Evolutionary conservation across 169 alveolate genomes (phyloP), one percentile per base, ranked within the genome.

Genomic region (Pseudocohnilembus persalinus): DNA sequence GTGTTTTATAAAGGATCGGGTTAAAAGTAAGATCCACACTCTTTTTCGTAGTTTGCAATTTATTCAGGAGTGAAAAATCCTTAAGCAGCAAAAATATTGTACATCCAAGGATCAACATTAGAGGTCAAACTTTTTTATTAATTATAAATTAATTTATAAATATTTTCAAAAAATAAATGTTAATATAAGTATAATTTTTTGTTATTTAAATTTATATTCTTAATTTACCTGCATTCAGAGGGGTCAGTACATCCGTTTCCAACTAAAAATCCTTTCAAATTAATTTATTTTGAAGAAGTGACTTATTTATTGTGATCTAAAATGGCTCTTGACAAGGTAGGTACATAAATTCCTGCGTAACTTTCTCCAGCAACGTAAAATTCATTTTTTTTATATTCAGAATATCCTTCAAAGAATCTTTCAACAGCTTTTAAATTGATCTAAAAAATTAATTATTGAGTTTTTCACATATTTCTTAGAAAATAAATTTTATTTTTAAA

Each of bases 261-360:
- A 64, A 84, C 80, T 82, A 90, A 77, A 73, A 90, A 65, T 26
- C 94, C 94, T 65, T 84, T 33, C 78, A 90, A 79, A 65, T 87
- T 84, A 73, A 90, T 82, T 64, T 85, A 84, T 64, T 80, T 74
- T 0, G 72, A 49, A 49, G 68, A 11, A 49, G 68, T 4, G 68
- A 20, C 68, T 49, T 49, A 20, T 49, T 11, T 11, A 20, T 49
- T 49, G 68, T 49, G 68, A 11, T 49, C 68, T 32, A 84, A 31
- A 73, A 93, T 87, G 83, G 88, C 78, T 34, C 84, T 81, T 32
- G 96, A 93, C 24, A 96, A 84, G 73, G 94, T 92, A 0, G 98
- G 98, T 33, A 93, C 88, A 80, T 93, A 95, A 73, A 89, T 93
- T 31, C 97, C 98, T 76, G 96, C 98, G 81, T 94, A 95, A 73